Evolutionary conservation across 495 filamentous ascomycete species (phyloP), one percentile per base, ranked within the genome.

Genomic region (Tuber melanosporum): DNA sequence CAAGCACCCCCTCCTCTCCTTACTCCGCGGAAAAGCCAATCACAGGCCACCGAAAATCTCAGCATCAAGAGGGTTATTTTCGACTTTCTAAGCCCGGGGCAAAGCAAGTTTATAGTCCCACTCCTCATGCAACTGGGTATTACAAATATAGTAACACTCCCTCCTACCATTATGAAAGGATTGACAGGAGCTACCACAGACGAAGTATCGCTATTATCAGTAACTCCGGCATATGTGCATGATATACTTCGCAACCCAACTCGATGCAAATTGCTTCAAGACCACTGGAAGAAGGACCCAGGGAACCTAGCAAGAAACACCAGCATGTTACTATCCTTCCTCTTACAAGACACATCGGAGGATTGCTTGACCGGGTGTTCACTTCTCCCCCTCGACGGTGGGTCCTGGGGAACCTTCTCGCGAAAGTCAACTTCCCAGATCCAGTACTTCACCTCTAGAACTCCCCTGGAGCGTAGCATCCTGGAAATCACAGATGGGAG

Each of bases 1-100:
- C 73, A 80, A 41, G 73, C 82, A 73, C 72, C 77, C 66, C 36
- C 73, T n/a, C 22, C 36, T 45, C 36, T 85, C 80, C 26, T 76
- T 75, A 74, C n/a, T 17, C 3, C n/a, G 69, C 74, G 71, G 71
- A 75, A 22, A 73, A 79, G n/a, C 39, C 71, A 32, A 12, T 46
- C 14, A 57, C 47, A 66, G 9, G 39, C 42, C 26, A 57, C 49
- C 20, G 8, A 1, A 75, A 79, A 73, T 66, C 32, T 80, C 17
- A 70, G 52, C 39, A 73, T 80, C 62, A 71, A 44, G 32, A 36
- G 36, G 20, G 71, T 71, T 20, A 74, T 47, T 46, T 80, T 80
- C 62, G 57, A 80, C 44, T 74, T 80, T 39, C 42, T 80, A 66
- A 71, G 73, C 12, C 8, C 44, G 39, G 3, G 9, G 5, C 36